A percentile compares a stretch with the other conserved stretches of the same genome.
Evolutionary conservation across 2,329 filamentous ascomycete genomes (phyloP).

Genomic region (Fusarium paranaense): DNA sequence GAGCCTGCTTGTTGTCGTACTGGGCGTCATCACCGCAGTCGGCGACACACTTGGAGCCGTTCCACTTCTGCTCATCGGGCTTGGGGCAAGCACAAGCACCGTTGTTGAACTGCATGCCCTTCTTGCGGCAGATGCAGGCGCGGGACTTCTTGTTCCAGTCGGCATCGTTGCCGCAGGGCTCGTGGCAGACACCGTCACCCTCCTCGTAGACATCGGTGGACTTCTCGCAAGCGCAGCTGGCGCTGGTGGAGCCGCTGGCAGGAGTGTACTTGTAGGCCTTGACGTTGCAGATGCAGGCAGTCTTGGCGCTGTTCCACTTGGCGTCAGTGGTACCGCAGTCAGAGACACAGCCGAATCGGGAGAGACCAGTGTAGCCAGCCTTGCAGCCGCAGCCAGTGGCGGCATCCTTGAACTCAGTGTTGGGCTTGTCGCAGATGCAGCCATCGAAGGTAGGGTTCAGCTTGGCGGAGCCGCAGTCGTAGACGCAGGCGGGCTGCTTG

Average conservation of each 20-base stretch:
- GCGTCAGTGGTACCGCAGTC: slow-evolving; percentile 4
- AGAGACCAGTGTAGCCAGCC: not conserved
- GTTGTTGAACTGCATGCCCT: not conserved
- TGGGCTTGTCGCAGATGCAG: slow-evolving; percentile 3
- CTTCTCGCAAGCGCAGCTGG: not conserved
- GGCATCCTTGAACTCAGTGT: not conserved
- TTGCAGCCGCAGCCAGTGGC: not conserved
- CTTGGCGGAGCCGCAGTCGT: not conserved
- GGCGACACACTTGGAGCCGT: slow-evolving; percentile 2
- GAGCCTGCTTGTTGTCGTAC: not conserved
- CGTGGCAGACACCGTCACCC: slow-evolving; percentile 9
- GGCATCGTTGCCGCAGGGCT: not conserved
- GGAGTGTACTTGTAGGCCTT: not conserved
- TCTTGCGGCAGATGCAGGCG: slow-evolving; percentile 9
- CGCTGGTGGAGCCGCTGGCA: not conserved
- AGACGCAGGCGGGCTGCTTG: not conserved
- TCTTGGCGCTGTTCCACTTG: not conserved
- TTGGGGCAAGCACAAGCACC: not conserved
- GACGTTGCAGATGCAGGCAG: not conserved
- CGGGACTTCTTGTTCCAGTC: slow-evolving; percentile 3
- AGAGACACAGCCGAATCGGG: not conserved
- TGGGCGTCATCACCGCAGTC: not conserved
- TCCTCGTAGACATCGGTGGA: not conserved
- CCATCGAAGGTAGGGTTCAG: not conserved
- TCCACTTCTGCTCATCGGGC: not conserved